Conservation (phyloP, 2,329 filamentous ascomycete genomes). For the Parastagonospora avenae region DNA sequence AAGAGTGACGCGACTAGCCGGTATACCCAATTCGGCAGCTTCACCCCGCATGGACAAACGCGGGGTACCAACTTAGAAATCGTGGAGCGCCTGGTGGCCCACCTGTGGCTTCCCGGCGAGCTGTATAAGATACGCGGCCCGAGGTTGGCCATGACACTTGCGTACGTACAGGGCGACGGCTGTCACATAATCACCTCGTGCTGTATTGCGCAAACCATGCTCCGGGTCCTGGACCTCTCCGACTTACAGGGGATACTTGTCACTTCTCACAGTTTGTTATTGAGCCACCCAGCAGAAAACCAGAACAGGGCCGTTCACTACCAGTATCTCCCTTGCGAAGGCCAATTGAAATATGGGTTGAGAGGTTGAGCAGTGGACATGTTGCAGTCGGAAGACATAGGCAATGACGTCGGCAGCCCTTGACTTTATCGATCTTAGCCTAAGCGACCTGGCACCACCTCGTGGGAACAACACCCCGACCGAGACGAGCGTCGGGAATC, state of each 20-base stretch:
- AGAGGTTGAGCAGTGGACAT: neutral
- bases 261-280: too few relatives aligned
- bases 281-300: too few relatives aligned
- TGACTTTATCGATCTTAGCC: slow-evolving; percentile 5
- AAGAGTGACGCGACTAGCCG: neutral
- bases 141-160: too few relatives aligned
- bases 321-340: too few relatives aligned
- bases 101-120: neutral
- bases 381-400: too few relatives aligned
- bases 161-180: too few relatives aligned
- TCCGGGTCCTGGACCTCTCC: too few relatives aligned
- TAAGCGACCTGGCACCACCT: slow-evolving; percentile 7
- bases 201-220: neutral
- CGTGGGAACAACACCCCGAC: neutral
- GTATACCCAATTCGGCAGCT: slow-evolving; percentile 1
- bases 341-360: neutral
- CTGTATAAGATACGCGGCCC: too few relatives aligned
- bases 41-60: slow-evolving; percentile 3
- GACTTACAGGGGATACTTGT: too few relatives aligned
- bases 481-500: neutral
- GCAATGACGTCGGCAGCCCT: slow-evolving; percentile 8
- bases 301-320: too few relatives aligned
- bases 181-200: too few relatives aligned
- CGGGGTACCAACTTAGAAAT: neutral
- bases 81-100: neutral